A percentile compares a stretch with the other conserved stretches of the same genome.
These are phyloP conservation scores for Schizothecium vesticola DNA, from an alignment of 495 filamentous ascomycete species.

Conservation along the genomic window DNA sequence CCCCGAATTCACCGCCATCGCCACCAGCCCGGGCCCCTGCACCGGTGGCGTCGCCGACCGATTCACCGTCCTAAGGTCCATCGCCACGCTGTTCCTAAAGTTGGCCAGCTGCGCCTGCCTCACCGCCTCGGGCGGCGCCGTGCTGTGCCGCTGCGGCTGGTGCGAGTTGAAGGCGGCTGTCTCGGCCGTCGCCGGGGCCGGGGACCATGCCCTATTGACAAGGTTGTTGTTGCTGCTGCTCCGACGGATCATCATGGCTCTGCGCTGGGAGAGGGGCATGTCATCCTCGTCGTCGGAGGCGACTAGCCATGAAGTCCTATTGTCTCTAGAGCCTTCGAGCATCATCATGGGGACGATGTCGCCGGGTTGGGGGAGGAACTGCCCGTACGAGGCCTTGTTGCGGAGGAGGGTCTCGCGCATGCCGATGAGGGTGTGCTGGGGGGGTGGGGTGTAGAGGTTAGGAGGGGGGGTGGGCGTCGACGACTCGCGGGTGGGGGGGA, in stretches of 20 bases:
- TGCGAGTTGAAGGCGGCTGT: constrained; percentile 48
- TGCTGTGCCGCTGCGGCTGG: constrained; percentile 47
- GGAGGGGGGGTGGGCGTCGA: constrained; percentile 13
- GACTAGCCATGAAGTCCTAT: constrained; percentile 21
- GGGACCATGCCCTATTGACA: constrained; percentile 15
- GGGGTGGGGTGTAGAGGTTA: constrained; percentile 29
- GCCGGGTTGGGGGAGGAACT: constrained; percentile 23
- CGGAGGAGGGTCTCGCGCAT: constrained; percentile 57
- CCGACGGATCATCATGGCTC: constrained; percentile 48
- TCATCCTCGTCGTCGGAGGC: constrained; percentile 49
- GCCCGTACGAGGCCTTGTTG: constrained; percentile 35
- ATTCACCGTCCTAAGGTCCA: constrained; percentile 46
- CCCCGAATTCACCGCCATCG: constrained; percentile 16
- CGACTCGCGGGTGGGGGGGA: constrained; percentile 2
- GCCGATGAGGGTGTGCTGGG: constrained; percentile 54
- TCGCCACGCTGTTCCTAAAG: constrained; percentile 68
- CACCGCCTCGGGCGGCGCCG: constrained; percentile 34
- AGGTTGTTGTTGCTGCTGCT: constrained; percentile 22
- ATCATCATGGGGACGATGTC: constrained; percentile 10
- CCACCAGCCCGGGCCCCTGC: background rate
- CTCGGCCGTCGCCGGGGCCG: constrained; percentile 22
- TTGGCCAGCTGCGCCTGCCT: constrained; percentile 61
- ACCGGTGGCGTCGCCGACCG: background rate
- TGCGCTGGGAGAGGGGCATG: constrained; percentile 68
- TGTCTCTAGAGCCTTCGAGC: constrained; percentile 18